These are phyloP conservation scores for Kwoniella bestiolae DNA, from an alignment of 768 basidiomycete genomes.

Conservation along the genomic window DNA sequence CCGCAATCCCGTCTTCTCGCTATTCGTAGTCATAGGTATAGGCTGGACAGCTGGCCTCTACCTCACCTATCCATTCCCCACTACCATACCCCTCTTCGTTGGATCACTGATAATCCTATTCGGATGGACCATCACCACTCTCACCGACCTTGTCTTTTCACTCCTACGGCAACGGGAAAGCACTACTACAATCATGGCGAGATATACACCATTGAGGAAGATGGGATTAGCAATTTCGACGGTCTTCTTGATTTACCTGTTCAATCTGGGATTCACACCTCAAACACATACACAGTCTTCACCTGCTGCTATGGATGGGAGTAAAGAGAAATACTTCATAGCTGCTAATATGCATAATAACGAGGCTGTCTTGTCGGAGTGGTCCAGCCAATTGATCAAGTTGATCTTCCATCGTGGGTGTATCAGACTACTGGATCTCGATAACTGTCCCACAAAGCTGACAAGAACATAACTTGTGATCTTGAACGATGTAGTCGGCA, in stretches of 20 bases:
- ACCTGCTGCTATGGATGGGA: background rate
- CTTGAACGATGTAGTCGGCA: constrained; percentile 51
- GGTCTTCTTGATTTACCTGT: constrained; percentile 5
- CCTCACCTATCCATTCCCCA: constrained; percentile 31
- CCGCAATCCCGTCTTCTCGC: background rate
- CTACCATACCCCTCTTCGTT: constrained; percentile 30
- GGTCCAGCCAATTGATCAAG: constrained; percentile 57
- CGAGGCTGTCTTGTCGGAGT: constrained; percentile 58
- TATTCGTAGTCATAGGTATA: background rate
- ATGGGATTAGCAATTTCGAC: constrained; percentile 3
- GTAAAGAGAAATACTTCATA: constrained; percentile 45
- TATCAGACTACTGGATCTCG: no score
- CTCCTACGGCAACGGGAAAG: no score
- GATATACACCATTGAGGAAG: background rate
- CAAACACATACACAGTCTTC: no score
- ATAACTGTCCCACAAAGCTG: no score
- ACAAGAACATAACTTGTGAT: no score
- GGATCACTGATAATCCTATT: background rate
- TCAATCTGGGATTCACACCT: constrained; percentile 15
- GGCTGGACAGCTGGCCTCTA: background rate
- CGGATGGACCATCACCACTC: constrained; percentile 24
- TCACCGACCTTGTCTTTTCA: no score
- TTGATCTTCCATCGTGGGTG: constrained; percentile 32
- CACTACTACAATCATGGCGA: no score
- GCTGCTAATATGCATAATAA: constrained; percentile 61